These are phyloP conservation scores for Garcia nutans DNA, from an alignment of 345 rosid species.

Conservation along the genomic window DNA sequence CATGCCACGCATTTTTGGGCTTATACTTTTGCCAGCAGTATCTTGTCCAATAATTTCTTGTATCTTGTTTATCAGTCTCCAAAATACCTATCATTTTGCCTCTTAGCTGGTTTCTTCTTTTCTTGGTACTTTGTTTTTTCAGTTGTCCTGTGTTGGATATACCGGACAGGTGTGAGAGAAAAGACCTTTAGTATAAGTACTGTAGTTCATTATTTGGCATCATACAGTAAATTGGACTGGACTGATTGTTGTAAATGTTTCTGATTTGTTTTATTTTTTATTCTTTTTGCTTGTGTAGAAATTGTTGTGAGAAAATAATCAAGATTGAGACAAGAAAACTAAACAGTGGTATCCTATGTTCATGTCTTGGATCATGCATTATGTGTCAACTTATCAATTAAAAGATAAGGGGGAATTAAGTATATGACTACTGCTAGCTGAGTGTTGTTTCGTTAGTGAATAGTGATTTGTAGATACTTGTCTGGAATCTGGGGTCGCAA, in stretches of 20 bases:
- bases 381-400: no score
- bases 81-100: not conserved
- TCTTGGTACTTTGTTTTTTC: not conserved
- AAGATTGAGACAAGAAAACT: no score
- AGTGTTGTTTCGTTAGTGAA: not conserved
- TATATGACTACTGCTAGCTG: no score
- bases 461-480: not conserved
- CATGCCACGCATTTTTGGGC: not conserved
- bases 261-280: not conserved
- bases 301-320: no score
- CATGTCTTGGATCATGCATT: no score
- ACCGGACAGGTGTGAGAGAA: not conserved
- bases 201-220: not conserved
- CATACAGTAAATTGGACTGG: not conserved
- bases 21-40: not conserved
- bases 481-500: not conserved
- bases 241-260: not conserved
- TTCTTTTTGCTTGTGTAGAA: not conserved
- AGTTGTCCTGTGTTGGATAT: not conserved
- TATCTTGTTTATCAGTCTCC: not conserved
- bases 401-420: no score
- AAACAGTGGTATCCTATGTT: no score
- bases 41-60: not conserved
- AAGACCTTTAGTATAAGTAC: not conserved
- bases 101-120: not conserved